Base-by-base conservation (phyloP, 495 filamentous ascomycete genomes). In the Penicillium antarcticum region DNA sequence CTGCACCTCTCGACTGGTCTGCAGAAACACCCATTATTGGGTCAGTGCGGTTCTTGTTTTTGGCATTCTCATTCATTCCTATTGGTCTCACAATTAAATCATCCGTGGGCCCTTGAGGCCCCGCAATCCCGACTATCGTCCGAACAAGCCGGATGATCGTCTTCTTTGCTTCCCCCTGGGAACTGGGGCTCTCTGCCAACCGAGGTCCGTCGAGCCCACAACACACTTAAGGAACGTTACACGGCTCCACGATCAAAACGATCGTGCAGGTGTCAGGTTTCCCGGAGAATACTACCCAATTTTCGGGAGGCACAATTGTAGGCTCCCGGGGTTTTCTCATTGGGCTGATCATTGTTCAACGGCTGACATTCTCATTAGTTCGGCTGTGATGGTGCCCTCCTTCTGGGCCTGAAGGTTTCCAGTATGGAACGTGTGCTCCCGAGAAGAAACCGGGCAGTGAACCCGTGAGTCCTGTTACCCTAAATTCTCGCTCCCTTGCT, bases 351-450 rank as follows among this genome's bases (percentile, higher is more conserved):
- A 46, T 33, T 36, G 26, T 48, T 42, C 46, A 51, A 24, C 42
- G 14, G n/a, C 26, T 51, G 52, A 42, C 41, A 24, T 26, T 16
- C 48, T 37, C 42, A 46, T 53, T 31, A 58, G 41, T 39, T 51
- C 51, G 60, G 46, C 41, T 56, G 59, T 40, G 46, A 62, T 60
- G 56, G 55, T 60, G 56, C 55, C 53, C 43, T 39, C 24, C 46
- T 47, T 58, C 51, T 53, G 42, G 65, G 62, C 52, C 60, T 62
- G 55, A 58, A 52, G 40, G 33, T 55, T 55, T 51, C 48, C 45
- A 55, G 42, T 37, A 74, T 74, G 71, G 63, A 64, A 55, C 51
- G 57, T 57, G 52, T 53, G 48, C 52, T 61, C 55, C 54, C 53
- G 34, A 59, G 51, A 40, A 60, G 57, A 32, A 52, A 63, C 33